These are phyloP conservation scores for Mycothermus thermophilus DNA, from an alignment of 495 filamentous ascomycete genomes.

Conservation along the genomic window DNA sequence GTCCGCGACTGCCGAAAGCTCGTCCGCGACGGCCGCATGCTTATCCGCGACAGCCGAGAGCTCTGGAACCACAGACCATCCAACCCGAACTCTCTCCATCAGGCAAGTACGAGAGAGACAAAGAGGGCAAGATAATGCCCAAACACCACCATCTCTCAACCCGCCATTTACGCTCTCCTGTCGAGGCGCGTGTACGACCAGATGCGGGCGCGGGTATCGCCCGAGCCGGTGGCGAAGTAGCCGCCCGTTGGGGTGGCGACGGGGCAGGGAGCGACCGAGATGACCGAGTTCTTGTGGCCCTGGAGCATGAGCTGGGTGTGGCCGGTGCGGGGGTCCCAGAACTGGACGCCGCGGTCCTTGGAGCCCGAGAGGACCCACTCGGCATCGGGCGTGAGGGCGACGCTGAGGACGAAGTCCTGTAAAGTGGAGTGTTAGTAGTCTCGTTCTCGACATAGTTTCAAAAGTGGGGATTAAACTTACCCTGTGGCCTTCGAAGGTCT, in stretches of 20 bases:
- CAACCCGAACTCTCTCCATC: too few relatives aligned
- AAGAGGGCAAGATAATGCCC: too few relatives aligned
- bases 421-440: constrained; percentile 2
- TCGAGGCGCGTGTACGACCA: constrained; percentile 51
- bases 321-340: constrained; percentile 82
- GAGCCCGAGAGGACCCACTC: constrained; percentile 85
- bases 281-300: constrained; percentile 86
- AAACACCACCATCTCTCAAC: too few relatives aligned
- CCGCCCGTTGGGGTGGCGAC: constrained; percentile 65
- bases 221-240: constrained; percentile 76
- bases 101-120: too few relatives aligned
- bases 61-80: too few relatives aligned
- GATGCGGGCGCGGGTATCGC: constrained; percentile 82
- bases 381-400: constrained; percentile 75
- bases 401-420: constrained; percentile 82
- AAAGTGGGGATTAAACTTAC: constrained; percentile 34
- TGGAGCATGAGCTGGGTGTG: constrained; percentile 85
- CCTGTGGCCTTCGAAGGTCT: constrained; percentile 84
- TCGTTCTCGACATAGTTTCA: neutral
- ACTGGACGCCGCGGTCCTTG: constrained; percentile 82
- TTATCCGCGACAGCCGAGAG: too few relatives aligned
- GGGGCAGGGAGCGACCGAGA: constrained; percentile 78
- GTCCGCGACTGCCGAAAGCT: too few relatives aligned
- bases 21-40: too few relatives aligned
- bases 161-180: neutral